Evolutionary conservation across 768 basidiomycete genomes (phyloP).

Genomic region (Russula lepida): DNA sequence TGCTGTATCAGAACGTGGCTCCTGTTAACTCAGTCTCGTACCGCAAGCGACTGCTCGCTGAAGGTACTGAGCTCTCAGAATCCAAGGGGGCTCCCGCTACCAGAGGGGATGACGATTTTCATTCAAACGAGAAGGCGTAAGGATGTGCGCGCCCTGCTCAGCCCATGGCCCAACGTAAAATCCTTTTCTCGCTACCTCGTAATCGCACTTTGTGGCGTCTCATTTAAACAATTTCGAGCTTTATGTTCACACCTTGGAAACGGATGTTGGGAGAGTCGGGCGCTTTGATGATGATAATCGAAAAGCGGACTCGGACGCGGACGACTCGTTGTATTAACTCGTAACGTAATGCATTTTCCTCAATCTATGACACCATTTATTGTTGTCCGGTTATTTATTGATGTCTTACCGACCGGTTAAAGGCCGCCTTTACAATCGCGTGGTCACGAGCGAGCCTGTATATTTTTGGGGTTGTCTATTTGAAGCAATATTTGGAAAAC

Average conservation of each 20-base stretch:
- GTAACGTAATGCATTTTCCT: background rate
- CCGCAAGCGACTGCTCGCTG: conserved; percentile 25
- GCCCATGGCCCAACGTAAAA: background rate
- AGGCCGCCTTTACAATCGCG: no score
- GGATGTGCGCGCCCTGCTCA: background rate
- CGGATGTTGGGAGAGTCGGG: no score
- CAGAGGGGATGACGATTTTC: background rate
- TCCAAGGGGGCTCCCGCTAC: background rate
- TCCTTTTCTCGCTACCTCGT: background rate
- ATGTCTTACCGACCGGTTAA: background rate
- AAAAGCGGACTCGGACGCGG: no score
- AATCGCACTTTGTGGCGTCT: background rate
- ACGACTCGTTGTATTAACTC: conserved; percentile 3
- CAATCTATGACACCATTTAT: no score
- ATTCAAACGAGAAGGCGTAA: conserved; percentile 10
- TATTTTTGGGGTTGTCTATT: background rate
- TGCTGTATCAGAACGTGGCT: conserved; percentile 61
- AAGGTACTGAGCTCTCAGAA: background rate
- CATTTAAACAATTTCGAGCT: background rate
- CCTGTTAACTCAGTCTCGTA: conserved; percentile 39
- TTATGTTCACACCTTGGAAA: background rate
- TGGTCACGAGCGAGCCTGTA: background rate
- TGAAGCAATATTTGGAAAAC: no score
- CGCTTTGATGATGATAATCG: no score
- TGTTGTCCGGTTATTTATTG: background rate